Evolutionary conservation across 1,139 yeast species (phyloP).

Genomic region (Yamadazyma jaroonii): DNA sequence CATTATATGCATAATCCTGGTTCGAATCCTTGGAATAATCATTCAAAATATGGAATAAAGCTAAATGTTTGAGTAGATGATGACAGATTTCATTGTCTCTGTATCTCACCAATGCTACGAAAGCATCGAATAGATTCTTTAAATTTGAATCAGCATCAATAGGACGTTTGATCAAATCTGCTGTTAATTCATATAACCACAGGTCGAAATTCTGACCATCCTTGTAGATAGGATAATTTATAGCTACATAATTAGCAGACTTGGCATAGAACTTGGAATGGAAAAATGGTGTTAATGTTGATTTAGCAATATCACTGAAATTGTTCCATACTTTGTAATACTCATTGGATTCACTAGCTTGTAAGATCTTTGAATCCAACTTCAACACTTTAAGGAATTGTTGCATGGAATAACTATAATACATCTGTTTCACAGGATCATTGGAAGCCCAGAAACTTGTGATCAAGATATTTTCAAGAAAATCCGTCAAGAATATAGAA

Average conservation of each 20-base stretch:
- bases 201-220: slow-evolving; percentile 35
- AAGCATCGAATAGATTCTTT: slow-evolving; percentile 56
- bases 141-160: slow-evolving; percentile 11
- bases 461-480: slow-evolving; percentile 67
- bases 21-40: slow-evolving; percentile 17
- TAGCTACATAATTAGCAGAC: slow-evolving; percentile 33
- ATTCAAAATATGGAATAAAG: slow-evolving; percentile 62
- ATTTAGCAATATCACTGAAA: slow-evolving; percentile 65
- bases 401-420: slow-evolving; percentile 87
- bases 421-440: slow-evolving; percentile 81
- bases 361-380: slow-evolving; percentile 33
- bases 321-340: slow-evolving; percentile 51
- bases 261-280: slow-evolving; percentile 61
- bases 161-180: slow-evolving; percentile 57
- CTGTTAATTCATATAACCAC: slow-evolving; percentile 73
- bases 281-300: slow-evolving; percentile 73
- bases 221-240: slow-evolving; percentile 34
- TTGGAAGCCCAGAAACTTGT: slow-evolving; percentile 88
- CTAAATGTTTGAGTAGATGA: slow-evolving; percentile 76
- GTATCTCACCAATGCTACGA: slow-evolving; percentile 65
- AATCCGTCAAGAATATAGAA: slow-evolving; percentile 58
- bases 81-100: slow-evolving; percentile 70
- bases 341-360: slow-evolving; percentile 18
- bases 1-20: slow-evolving; percentile 27
- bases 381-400: slow-evolving; percentile 71